Evolutionary conservation across 164 flowering plant genomes (phyloP).

Genomic region (Magnolia changhungtana): DNA sequence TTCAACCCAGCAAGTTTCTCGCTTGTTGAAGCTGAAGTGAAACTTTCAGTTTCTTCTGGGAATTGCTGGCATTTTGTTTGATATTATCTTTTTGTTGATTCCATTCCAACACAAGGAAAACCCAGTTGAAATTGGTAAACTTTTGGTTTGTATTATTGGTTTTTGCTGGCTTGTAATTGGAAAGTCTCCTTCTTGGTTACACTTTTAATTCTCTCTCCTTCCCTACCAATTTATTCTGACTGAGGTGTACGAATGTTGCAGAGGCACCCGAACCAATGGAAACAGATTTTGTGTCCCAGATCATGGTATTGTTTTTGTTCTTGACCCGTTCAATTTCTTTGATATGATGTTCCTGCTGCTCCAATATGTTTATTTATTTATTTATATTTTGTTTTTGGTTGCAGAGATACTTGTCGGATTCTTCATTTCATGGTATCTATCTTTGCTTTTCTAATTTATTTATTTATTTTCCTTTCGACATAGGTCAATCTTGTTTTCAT

Average conservation of each 20-base stretch:
- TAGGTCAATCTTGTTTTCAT: neutral
- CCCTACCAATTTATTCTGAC: neutral
- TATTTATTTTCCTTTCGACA: neutral
- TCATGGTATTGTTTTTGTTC: conserved; percentile 33
- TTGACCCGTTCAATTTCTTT: neutral
- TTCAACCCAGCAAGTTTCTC: neutral
- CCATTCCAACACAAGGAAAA: too few species aligned
- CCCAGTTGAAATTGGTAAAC: too few species aligned
- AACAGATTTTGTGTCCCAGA: conserved; percentile 44
- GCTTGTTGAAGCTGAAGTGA: too few species aligned
- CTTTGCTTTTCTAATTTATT: neutral
- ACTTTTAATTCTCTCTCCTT: neutral
- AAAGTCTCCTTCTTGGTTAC: too few species aligned
- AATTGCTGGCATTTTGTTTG: too few species aligned
- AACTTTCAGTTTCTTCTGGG: too few species aligned
- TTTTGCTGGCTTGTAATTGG: too few species aligned
- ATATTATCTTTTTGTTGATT: too few species aligned
- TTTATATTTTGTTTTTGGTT: neutral
- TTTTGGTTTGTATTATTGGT: too few species aligned
- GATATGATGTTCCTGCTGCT: neutral
- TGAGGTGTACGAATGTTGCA: conserved; percentile 21
- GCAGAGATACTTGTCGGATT: conserved; percentile 70
- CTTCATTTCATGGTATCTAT: conserved; percentile 59
- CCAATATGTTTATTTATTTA: neutral
- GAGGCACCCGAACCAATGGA: conserved; percentile 24